Evolutionary conservation across 2,329 filamentous ascomycete species (phyloP).

Genomic region (Claviceps fusiformis): DNA sequence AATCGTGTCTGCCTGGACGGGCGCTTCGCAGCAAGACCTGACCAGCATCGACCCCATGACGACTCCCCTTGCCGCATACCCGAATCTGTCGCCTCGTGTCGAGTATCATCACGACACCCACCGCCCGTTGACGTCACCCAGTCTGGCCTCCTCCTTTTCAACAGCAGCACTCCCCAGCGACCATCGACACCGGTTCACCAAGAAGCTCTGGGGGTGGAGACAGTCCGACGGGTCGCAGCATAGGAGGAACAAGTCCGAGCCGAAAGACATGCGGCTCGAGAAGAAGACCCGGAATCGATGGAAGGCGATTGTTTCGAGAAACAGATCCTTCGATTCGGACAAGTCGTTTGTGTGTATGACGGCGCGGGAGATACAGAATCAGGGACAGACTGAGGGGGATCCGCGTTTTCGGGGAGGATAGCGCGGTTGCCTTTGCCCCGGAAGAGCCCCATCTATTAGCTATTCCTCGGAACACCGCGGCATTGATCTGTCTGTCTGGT

Average conservation of each 20-base stretch:
- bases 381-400: background rate
- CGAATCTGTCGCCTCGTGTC: background rate
- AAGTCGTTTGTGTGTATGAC: constrained; percentile 9
- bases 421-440: background rate
- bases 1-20: background rate
- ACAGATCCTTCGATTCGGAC: constrained; percentile 6
- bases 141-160: background rate
- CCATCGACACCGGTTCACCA: background rate
- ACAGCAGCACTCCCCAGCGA: background rate
- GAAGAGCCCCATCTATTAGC: background rate
- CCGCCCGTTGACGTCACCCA: background rate
- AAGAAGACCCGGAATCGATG: background rate
- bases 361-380: background rate
- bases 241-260: background rate
- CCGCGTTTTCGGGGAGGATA: background rate
- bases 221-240: background rate
- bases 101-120: background rate
- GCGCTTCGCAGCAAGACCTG: background rate
- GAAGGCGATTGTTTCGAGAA: background rate
- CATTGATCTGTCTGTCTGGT: background rate
- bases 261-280: background rate
- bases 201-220: background rate
- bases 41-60: background rate
- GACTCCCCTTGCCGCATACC: too few relatives aligned
- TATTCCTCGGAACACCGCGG: background rate